phyloP scores from a whole-genome alignment of 306 rosid species.

The Gastrolobium villosum region DNA sequence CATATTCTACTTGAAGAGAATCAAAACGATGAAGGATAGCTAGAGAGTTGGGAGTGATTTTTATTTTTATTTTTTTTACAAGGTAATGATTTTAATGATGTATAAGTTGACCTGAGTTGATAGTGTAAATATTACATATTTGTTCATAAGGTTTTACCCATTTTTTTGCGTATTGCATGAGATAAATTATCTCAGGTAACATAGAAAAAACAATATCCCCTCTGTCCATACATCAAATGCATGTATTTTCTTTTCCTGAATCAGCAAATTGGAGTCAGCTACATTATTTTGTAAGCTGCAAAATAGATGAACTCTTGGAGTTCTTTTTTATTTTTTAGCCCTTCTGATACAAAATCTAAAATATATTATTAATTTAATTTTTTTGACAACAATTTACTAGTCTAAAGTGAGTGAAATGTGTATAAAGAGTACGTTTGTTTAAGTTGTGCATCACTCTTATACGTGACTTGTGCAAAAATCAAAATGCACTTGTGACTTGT shows the following conservation, averaged over 20 bases:
- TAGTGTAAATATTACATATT: not conserved
- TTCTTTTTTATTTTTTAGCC: too few species aligned
- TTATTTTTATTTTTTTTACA: not conserved
- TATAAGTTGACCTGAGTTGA: conserved; percentile 11
- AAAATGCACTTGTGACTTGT: too few species aligned
- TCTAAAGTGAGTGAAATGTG: too few species aligned
- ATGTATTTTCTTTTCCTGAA: not conserved
- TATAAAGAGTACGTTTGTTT: too few species aligned
- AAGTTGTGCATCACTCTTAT: too few species aligned
- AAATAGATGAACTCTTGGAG: not conserved
- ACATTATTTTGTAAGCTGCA: conserved; percentile 4
- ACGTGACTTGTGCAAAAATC: too few species aligned
- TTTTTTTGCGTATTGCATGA: too few species aligned
- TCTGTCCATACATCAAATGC: not conserved
- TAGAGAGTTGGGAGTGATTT: not conserved
- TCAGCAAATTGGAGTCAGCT: conserved; percentile 9
- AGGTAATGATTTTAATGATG: conserved; percentile 1
- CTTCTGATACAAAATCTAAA: too few species aligned
- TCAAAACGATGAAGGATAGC: conserved; percentile 4
- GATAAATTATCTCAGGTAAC: too few species aligned
- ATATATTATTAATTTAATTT: too few species aligned
- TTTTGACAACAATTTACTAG: too few species aligned
- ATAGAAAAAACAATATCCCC: too few species aligned
- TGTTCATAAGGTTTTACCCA: not conserved
- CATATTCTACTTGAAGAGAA: conserved; percentile 32